These are phyloP conservation scores for Melastoma candidum DNA, from an alignment of 441 rosid genomes.

Conservation along the genomic window DNA sequence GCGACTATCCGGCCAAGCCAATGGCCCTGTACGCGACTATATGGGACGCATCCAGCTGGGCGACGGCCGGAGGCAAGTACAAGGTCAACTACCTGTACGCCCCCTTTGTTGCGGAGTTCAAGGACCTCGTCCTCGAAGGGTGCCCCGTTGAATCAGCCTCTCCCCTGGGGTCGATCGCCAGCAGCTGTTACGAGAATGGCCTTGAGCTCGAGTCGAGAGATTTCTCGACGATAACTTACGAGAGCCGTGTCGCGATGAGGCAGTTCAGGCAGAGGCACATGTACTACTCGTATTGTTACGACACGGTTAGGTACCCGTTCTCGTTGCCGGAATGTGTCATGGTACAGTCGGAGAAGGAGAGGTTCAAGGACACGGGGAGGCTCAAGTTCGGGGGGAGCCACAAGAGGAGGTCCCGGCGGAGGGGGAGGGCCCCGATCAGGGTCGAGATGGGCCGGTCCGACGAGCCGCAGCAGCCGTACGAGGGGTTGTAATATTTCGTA, in stretches of 20 bases:
- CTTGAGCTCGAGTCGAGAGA: conserved; percentile 28
- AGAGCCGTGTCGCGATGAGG: conserved; percentile 46
- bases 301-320: conserved; percentile 42
- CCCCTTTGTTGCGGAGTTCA: conserved; percentile 65
- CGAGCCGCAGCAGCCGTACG: conserved; percentile 1
- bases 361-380: conserved; percentile 57
- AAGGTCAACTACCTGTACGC: conserved; percentile 71
- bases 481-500: no score
- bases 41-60: conserved; percentile 96
- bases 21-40: conserved; percentile 82
- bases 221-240: conserved; percentile 26
- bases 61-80: conserved; percentile 74
- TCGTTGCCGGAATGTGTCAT: conserved; percentile 58
- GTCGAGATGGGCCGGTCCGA: background rate
- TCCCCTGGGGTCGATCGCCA: background rate
- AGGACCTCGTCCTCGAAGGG: conserved; percentile 56
- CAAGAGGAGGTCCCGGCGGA: conserved; percentile 19
- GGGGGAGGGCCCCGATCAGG: conserved; percentile 12
- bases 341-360: conserved; percentile 32
- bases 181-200: conserved; percentile 22
- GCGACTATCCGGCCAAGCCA: conserved; percentile 78
- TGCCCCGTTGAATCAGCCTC: conserved; percentile 44
- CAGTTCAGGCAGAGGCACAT: conserved; percentile 51
- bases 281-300: conserved; percentile 88
- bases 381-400: conserved; percentile 64